phyloP scores from a whole-genome alignment of 2,329 filamentous ascomycete genomes.

The Leptographium radiaticola region DNA sequence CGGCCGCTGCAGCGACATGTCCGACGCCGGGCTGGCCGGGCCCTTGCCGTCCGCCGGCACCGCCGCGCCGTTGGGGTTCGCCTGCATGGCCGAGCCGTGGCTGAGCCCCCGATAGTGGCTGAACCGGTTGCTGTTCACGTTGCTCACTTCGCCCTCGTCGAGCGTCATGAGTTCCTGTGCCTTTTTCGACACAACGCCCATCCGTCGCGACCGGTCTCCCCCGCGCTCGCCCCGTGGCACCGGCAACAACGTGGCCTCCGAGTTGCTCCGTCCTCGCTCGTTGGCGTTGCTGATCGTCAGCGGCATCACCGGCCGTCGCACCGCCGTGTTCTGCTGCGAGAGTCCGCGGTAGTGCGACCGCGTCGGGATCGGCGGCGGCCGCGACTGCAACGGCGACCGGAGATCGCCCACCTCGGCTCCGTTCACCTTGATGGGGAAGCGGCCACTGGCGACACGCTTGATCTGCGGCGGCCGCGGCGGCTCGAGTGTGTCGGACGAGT shows the following conservation, averaged over 20 bases:
- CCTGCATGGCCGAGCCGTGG: conserved; percentile 54
- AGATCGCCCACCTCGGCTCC: conserved; percentile 55
- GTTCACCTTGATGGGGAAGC: conserved; percentile 60
- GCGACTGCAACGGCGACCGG: conserved; percentile 52
- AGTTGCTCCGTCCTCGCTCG: conserved; percentile 54
- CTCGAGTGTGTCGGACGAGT: conserved; percentile 62
- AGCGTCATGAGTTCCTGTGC: conserved; percentile 47
- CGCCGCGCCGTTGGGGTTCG: conserved; percentile 7
- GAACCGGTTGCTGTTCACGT: conserved; percentile 37
- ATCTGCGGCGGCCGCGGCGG: conserved; percentile 55
- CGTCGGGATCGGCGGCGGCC: conserved; percentile 65
- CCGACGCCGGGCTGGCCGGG: conserved; percentile 43
- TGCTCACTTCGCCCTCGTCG: conserved; percentile 40
- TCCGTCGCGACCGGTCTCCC: conserved; percentile 37
- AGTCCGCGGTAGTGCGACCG: conserved; percentile 69
- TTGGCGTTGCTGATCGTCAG: conserved; percentile 55
- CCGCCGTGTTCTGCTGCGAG: conserved; percentile 52
- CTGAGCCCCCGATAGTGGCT: conserved; percentile 55
- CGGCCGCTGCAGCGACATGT: conserved; percentile 42
- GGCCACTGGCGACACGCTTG: conserved; percentile 49
- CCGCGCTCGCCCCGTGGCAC: conserved; percentile 30
- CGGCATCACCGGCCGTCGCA: conserved; percentile 61
- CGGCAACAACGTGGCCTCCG: conserved; percentile 43
- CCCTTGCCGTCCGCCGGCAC: conserved; percentile 25
- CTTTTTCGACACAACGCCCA: conserved; percentile 50